phyloP scores from a whole-genome alignment of 169 alveolate species.

The Plasmodium gonderi region DNA sequence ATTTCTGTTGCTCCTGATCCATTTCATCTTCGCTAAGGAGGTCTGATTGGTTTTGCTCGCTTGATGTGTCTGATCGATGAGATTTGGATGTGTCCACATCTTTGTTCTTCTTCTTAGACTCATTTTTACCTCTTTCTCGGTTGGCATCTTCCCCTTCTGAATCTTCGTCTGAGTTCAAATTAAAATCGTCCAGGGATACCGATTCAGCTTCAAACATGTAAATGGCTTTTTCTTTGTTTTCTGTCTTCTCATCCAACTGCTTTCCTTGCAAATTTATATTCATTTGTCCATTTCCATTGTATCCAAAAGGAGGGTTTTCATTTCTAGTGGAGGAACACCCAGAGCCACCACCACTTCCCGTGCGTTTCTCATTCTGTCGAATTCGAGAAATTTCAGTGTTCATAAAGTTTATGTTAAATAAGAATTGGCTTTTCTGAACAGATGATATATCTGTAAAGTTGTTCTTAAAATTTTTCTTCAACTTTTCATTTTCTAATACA shows the following conservation, averaged over 20 bases:
- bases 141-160: not conserved
- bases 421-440: constrained; percentile 31
- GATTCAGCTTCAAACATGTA: constrained; percentile 32
- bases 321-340: too few relatives aligned
- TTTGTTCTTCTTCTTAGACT: too few relatives aligned
- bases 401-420: constrained; percentile 46
- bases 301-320: too few relatives aligned
- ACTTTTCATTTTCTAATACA: constrained; percentile 13
- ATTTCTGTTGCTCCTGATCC: constrained; percentile 2
- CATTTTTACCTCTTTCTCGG: too few relatives aligned
- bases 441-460: constrained; percentile 13
- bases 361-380: not conserved
- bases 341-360: not conserved
- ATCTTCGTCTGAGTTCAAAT: constrained; percentile 48
- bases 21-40: not conserved
- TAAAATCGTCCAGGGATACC: constrained; percentile 62
- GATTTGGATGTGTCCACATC: too few relatives aligned
- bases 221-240: constrained; percentile 38
- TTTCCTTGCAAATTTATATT: not conserved
- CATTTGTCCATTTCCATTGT: not conserved
- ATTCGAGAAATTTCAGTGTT: constrained; percentile 20
- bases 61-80: not conserved
- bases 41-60: not conserved
- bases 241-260: not conserved
- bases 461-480: not conserved